Base-by-base conservation (phyloP, 2,329 filamentous ascomycete species). In the Monilinia fructicola region DNA sequence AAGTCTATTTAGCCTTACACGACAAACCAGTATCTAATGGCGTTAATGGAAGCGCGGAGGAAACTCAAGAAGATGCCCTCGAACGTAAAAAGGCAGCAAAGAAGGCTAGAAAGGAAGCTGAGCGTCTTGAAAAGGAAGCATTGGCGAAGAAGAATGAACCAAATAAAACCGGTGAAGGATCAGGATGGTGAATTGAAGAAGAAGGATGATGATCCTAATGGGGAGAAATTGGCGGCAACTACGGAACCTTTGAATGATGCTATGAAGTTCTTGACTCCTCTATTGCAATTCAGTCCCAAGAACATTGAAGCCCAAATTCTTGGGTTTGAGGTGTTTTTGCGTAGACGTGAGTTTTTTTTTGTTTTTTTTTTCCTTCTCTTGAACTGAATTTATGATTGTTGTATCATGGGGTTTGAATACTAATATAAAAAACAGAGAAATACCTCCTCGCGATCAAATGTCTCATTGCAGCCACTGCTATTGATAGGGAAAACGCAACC, bases 281-380 rank as follows among this genome's bases (percentile, higher is more conserved):
- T 99, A 73, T 83, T 99, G 68, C 90, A 97, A 77, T 90, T 89
- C 74, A 93, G 88, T 74, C 89, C 93, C 2, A 87, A 90, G 80
- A 91, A 88, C 76, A 85, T 96, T 58, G 87, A 95, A 69, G 91
- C 86, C 28, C 95, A 99, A 79, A 84, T 89, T 71, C 86, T 89
- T 63, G 95, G 93, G 6, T 98, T 97, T 73, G 93, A 98, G 79
- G 90, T 99, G 23, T 93, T 92, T 76, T 83, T 96, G 68, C 85
- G 93, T 75, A 85, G 90, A 81, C 88, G 93, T 96, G 86, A 83
- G 88, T 66, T 16, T 55, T 26, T n/a, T n/a, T n/a, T n/a, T n/a
- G n/a, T n/a, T n/a, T n/a, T n/a, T n/a, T n/a, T n/a, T 46, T 48
- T 21, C 12, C 48, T 21, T 38, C n/a, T 12, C 11, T 38, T n/a